These are phyloP conservation scores for Aspergillus sp. DNA, from an alignment of 2,329 filamentous ascomycete species.

Conservation along the genomic window DNA sequence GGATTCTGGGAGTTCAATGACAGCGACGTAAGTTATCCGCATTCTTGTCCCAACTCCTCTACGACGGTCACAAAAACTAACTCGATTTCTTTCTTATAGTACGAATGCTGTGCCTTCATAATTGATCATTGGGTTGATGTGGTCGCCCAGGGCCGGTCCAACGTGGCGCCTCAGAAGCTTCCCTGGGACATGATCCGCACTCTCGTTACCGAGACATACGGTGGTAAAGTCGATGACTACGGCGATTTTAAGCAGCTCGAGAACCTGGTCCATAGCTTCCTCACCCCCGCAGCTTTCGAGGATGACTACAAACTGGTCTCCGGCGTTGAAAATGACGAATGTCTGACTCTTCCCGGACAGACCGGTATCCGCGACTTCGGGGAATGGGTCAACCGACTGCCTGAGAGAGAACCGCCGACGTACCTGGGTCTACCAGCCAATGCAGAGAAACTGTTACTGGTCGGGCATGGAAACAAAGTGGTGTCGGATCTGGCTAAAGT, in stretches of 20 bases:
- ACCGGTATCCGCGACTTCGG: slow-evolving; percentile 84
- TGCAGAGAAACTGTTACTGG: slow-evolving; percentile 90
- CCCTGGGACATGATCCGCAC: slow-evolving; percentile 96
- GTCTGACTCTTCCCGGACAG: slow-evolving; percentile 72
- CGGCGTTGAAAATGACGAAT: slow-evolving; percentile 57
- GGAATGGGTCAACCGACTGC: slow-evolving; percentile 85
- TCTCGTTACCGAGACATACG: slow-evolving; percentile 90
- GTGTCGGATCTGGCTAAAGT: slow-evolving; percentile 82
- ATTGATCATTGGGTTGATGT: slow-evolving; percentile 92
- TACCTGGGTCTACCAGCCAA: slow-evolving; percentile 93
- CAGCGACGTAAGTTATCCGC: slow-evolving; percentile 76
- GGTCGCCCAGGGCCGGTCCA: slow-evolving; percentile 79
- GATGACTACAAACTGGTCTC: slow-evolving; percentile 87
- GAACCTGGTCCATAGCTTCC: slow-evolving; percentile 70
- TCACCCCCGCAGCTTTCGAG: slow-evolving; percentile 88
- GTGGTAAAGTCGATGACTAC: slow-evolving; percentile 94
- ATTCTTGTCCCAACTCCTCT: not conserved
- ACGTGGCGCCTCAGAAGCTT: slow-evolving; percentile 88
- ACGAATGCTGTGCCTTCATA: slow-evolving; percentile 95
- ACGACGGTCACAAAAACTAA: slow-evolving; percentile 18
- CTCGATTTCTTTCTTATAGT: slow-evolving; percentile 52
- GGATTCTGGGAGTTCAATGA: slow-evolving; percentile 99
- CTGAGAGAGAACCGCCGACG: slow-evolving; percentile 92
- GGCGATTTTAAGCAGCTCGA: slow-evolving; percentile 75
- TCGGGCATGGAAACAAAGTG: slow-evolving; percentile 82